Conservation (phyloP, 2,329 filamentous ascomycete species). For the Escovopsis sp. region DNA sequence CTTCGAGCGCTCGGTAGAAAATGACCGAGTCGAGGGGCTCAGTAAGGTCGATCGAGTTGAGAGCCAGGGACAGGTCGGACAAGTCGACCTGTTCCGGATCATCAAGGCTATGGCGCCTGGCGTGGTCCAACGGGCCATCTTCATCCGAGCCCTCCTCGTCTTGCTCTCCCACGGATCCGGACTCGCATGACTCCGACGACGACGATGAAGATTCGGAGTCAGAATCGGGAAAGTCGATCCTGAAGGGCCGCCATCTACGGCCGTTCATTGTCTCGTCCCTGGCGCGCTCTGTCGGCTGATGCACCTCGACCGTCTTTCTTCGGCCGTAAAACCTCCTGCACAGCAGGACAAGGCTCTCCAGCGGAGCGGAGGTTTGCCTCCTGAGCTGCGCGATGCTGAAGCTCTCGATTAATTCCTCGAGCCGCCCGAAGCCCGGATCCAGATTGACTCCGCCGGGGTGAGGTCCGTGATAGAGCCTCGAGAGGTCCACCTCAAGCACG, state of each 20-base stretch:
- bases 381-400: slow-evolving; percentile 15
- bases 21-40: too few relatives aligned
- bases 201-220: too few relatives aligned
- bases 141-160: too few relatives aligned
- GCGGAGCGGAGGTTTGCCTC: slow-evolving; percentile 8
- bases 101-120: too few relatives aligned
- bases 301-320: slow-evolving; percentile 1
- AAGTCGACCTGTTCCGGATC: not conserved
- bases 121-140: too few relatives aligned
- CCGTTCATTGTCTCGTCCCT: not conserved
- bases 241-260: not conserved
- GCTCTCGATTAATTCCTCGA: slow-evolving; percentile 12
- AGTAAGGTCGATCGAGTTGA: too few relatives aligned
- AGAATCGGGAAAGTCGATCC: not conserved
- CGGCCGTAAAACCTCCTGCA: slow-evolving; percentile 20
- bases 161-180: too few relatives aligned
- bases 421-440: slow-evolving; percentile 10
- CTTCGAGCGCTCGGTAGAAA: too few relatives aligned
- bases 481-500: slow-evolving; percentile 26
- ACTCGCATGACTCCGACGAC: not conserved
- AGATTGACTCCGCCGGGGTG: slow-evolving; percentile 11
- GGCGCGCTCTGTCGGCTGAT: not conserved
- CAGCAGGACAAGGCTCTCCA: slow-evolving; percentile 17
- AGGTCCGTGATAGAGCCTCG: slow-evolving; percentile 19
- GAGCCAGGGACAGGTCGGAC: not conserved